A percentile compares a stretch with the other conserved stretches of the same genome.
phyloP scores from a whole-genome alignment of 1,139 yeast genomes.

The Kodamaea alishanica region DNA sequence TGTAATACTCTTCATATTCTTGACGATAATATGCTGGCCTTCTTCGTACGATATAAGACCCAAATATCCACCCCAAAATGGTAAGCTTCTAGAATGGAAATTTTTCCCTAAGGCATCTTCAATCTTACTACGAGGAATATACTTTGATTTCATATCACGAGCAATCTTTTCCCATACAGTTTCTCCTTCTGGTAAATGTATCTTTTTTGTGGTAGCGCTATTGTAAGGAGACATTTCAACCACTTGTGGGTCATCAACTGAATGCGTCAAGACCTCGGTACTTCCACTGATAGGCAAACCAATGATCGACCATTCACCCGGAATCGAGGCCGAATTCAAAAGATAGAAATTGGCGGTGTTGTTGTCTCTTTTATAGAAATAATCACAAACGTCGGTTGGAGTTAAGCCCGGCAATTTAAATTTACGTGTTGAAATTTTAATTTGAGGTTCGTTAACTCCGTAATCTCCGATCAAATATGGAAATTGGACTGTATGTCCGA shows the following conservation, averaged over 20 bases:
- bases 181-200: conserved; percentile 13
- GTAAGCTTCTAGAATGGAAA: conserved; percentile 33
- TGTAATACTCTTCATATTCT: conserved; percentile 34
- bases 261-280: conserved; percentile 66
- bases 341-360: conserved; percentile 44
- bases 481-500: conserved; percentile 18
- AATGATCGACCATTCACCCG: conserved; percentile 86
- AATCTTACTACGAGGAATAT: conserved; percentile 16
- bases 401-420: conserved; percentile 15
- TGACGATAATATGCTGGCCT: conserved; percentile 47
- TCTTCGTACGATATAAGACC: conserved; percentile 89
- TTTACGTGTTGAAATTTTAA: conserved; percentile 16
- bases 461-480: conserved; percentile 14
- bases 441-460: neutral
- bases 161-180: conserved; percentile 51
- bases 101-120: conserved; percentile 7
- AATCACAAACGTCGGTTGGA: conserved; percentile 52
- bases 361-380: conserved; percentile 17
- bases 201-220: conserved; percentile 7
- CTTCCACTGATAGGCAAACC: conserved; percentile 58
- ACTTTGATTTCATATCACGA: conserved; percentile 37
- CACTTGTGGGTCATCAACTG: conserved; percentile 37
- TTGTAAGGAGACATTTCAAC: conserved; percentile 19
- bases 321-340: conserved; percentile 70
- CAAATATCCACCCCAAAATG: conserved; percentile 84